phyloP scores from a whole-genome alignment of 2,329 filamentous ascomycete species.

The Ciborinia camelliae region DNA sequence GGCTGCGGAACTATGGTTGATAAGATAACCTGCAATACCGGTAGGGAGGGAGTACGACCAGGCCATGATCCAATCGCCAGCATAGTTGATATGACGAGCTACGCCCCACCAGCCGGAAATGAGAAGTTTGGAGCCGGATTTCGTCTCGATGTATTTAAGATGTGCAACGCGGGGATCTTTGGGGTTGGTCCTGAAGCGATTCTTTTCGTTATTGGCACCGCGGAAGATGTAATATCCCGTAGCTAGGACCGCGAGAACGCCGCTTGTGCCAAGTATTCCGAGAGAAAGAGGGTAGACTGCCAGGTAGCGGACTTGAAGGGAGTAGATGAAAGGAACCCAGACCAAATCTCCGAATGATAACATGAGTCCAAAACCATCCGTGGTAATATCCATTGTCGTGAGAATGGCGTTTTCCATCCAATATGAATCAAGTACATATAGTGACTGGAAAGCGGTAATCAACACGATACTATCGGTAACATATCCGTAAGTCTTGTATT shows the following conservation, averaged over 20 bases:
- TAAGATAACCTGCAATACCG: slow-evolving; percentile 75
- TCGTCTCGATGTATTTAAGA: slow-evolving; percentile 82
- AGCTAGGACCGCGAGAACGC: slow-evolving; percentile 63
- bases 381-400: slow-evolving; percentile 91
- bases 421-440: slow-evolving; percentile 82
- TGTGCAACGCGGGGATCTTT: slow-evolving; percentile 74
- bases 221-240: slow-evolving; percentile 90
- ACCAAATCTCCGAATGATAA: slow-evolving; percentile 86
- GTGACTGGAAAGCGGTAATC: slow-evolving; percentile 69
- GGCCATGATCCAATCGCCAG: slow-evolving; percentile 91
- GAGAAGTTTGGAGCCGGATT: slow-evolving; percentile 74
- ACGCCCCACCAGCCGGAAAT: slow-evolving; percentile 90
- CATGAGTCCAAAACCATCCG: slow-evolving; percentile 95
- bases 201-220: slow-evolving; percentile 91
- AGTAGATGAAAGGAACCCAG: slow-evolving; percentile 91
- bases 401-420: slow-evolving; percentile 86
- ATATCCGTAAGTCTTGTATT: slow-evolving; percentile 80
- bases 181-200: slow-evolving; percentile 85
- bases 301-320: slow-evolving; percentile 79
- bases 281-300: slow-evolving; percentile 78
- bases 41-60: slow-evolving; percentile 91
- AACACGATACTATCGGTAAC: slow-evolving; percentile 84
- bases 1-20: slow-evolving; percentile 50
- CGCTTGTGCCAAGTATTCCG: slow-evolving; percentile 61
- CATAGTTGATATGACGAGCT: slow-evolving; percentile 91